Evolutionary conservation across 768 basidiomycete genomes (phyloP).

Genomic region (Suillus luteus): DNA sequence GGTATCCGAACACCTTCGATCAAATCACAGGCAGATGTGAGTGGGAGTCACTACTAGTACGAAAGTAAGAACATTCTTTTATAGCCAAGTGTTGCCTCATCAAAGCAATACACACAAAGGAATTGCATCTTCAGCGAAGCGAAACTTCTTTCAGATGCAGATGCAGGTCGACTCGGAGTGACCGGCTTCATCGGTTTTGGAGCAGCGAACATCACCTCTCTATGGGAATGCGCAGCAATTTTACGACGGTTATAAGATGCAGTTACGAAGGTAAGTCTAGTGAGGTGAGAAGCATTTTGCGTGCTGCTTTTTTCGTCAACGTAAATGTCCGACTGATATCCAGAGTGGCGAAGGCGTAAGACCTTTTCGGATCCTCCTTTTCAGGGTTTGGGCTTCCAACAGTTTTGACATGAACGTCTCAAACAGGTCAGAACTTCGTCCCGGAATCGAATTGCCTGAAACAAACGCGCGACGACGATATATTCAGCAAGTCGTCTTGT

Average conservation of each 20-base stretch:
- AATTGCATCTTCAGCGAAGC: neutral
- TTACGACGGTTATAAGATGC: conserved; percentile 22
- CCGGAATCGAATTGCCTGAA: neutral
- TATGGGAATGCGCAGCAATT: conserved; percentile 26
- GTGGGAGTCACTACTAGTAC: neutral
- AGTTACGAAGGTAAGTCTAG: neutral
- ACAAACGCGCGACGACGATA: neutral
- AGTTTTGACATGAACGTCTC: neutral
- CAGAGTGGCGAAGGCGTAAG: neutral
- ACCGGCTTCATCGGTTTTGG: conserved; percentile 20
- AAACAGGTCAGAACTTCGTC: neutral
- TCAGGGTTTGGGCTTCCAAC: neutral
- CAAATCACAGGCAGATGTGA: neutral
- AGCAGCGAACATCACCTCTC: conserved; percentile 20
- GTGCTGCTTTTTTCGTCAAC: neutral
- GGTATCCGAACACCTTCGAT: neutral
- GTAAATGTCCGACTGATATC: neutral
- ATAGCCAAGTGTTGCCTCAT: neutral
- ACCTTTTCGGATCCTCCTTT: neutral
- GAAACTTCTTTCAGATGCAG: neutral
- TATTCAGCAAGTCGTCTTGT: neutral
- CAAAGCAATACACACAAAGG: neutral
- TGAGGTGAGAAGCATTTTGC: neutral
- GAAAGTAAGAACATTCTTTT: neutral
- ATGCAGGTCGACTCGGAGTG: neutral